Evolutionary conservation across 176 grass and related monocot genomes (phyloP), one percentile per base, ranked within the genome.

Genomic region (Dendrocalamus sinicus): DNA sequence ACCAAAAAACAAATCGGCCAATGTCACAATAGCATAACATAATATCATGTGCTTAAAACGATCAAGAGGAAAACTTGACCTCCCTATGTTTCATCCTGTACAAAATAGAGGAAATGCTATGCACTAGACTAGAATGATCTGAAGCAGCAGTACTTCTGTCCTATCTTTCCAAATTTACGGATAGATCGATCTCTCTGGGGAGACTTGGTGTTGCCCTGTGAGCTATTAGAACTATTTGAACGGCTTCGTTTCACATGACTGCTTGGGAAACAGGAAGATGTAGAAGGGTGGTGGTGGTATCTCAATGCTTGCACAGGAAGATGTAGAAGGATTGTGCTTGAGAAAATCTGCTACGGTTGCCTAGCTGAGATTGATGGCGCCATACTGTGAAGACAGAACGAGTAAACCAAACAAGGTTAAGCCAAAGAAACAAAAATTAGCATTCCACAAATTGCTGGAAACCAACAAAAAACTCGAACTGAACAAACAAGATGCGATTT

Each of bases 131-230:
- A 85, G 62, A 85, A 93, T 68, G 85, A 82, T 43, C 26, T 43
- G 3, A 88, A 93, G 58, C 91, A 93, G 55, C 39, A 93, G 73
- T 85, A 93, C 55, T 83, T 92, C 84, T 80, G 90, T 39, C 85
- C 88, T 28, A 88, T 60, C 77, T 85, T 90, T 63, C 81, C 81
- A 61, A 93, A 68, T 68, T 81, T 89, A 6, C 81, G 1, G 40
- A 69, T 63, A 70, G 88, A 73, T 43, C 48, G 80, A 11, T 24
- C 39, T 22, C 77, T 82, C 40, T 12, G 50, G 16, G 72, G 23
- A 81, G 71, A 73, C 28, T 55, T 90, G 8, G 10, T 72, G 44
- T 62, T 89, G 37, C 65, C 71, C 46, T 47, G 62, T 15, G 79
- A 83, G 61, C 66, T 89, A 23, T 60, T 22, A 1, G 82, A 81